Percentiles rank a stretch among this genome's conserved stretches.
These are phyloP conservation scores for Brasenia schreberi DNA, from an alignment of 164 flowering plant species.

Conservation along the genomic window DNA sequence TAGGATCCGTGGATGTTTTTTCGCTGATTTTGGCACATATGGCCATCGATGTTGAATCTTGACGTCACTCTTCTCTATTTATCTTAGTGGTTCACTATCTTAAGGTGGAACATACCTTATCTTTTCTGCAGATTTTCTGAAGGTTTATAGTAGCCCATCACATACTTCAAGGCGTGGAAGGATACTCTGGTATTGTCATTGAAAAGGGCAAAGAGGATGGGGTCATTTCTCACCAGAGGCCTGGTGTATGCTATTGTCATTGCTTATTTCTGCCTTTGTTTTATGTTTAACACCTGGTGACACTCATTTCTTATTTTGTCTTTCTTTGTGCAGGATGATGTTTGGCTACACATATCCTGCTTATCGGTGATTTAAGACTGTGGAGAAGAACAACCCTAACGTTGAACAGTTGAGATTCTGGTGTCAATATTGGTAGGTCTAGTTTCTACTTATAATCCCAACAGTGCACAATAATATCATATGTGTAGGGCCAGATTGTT, in stretches of 20 bases:
- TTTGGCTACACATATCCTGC: constrained; percentile 99
- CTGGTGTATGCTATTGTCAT: constrained; percentile 47
- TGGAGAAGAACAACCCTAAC: constrained; percentile 84
- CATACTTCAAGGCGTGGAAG: not conserved
- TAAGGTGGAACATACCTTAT: too few relatives aligned
- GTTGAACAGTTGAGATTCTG: constrained; percentile 92
- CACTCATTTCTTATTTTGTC: not conserved
- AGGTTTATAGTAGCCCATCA: too few relatives aligned
- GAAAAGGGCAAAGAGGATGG: constrained; percentile 45
- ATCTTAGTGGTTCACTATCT: too few relatives aligned
- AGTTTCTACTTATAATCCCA: not conserved
- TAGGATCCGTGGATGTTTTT: too few relatives aligned
- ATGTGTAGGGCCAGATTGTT: not conserved
- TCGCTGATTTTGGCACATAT: too few relatives aligned
- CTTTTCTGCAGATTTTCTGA: too few relatives aligned
- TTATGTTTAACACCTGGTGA: not conserved
- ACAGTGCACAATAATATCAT: not conserved
- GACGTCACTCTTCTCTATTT: too few relatives aligned
- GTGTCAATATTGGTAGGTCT: constrained; percentile 91
- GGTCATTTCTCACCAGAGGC: constrained; percentile 77
- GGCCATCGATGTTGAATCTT: too few relatives aligned
- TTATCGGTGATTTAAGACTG: constrained; percentile 83
- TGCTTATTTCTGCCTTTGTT: not conserved
- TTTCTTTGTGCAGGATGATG: constrained; percentile 48
- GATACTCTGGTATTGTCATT: too few relatives aligned